Base-by-base conservation (phyloP, 257 asterid species). In the Echium plantagineum region DNA sequence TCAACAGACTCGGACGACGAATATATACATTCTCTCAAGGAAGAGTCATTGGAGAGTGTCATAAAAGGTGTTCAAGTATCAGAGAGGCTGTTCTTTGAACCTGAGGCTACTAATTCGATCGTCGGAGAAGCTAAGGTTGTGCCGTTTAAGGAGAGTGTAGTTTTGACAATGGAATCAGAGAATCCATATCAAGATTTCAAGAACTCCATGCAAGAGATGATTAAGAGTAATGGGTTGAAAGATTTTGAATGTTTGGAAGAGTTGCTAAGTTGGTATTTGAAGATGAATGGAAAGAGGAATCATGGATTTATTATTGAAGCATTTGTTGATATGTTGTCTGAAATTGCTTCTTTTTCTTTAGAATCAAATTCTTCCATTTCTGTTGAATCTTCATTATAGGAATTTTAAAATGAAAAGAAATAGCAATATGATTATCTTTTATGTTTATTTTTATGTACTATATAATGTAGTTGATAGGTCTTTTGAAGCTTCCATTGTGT, bases 181-280 rank as follows among this genome's bases (percentile, higher is more conserved):
- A 83, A 90, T 63, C 97, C 97, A 12, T 90, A 80, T 61, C 16
- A 62, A 68, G 97, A 90, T 58, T 90, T 90, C 94, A 90, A 78
- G 84, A 78, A 64, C 38, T 90, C 97, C 9, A 90, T 90, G 89
- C 69, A 73, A 32, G 97, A 90, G 47, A 87, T 90, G 97, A 90
- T 90, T 80, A 89, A 87, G 79, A 72, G 68, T 47, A 83, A 81
- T 59, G 95, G 89, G 3, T 15, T 87, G 49, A 75, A 81, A 70
- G 90, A 81, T 16, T 90, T 96, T 96, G 94, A 85, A 21, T 60
- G 82, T 26, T 54, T 90, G 62, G 96, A 90, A 65, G 95, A 87
- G 68, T 58, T 90, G 69, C 73, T 90, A 8, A 80, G 79, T 10
- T 90, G 97, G 94, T 90, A 90, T 48, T 64, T 90, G 76, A 78